Percentiles rank a stretch among this genome's conserved stretches.
Conservation (phyloP, 768 basidiomycete genomes). For the Tephrocybe sp. region DNA sequence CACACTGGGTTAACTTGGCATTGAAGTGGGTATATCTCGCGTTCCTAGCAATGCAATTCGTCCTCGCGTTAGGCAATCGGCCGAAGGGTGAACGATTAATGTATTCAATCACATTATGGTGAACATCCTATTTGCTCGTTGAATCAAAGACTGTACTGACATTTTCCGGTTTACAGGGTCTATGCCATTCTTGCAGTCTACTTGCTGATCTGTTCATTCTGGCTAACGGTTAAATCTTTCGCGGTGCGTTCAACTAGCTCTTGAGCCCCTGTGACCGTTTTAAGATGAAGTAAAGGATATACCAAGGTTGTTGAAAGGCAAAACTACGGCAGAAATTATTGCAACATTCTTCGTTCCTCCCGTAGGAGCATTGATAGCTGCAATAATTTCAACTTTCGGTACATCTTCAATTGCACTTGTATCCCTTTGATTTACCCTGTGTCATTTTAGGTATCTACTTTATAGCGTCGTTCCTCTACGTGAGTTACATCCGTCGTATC, state of each 20-base stretch:
- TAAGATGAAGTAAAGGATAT: constrained; percentile 40
- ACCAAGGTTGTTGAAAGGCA: constrained; percentile 46
- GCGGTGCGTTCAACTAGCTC: constrained; percentile 40
- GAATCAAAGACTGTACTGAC: background rate
- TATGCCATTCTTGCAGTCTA: constrained; percentile 84
- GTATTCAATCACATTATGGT: constrained; percentile 76
- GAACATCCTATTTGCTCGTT: constrained; percentile 18
- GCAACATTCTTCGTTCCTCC: constrained; percentile 68
- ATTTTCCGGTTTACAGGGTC: constrained; percentile 47
- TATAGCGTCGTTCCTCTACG: constrained; percentile 80
- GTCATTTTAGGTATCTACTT: constrained; percentile 66
- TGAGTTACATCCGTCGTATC: constrained; percentile 36
- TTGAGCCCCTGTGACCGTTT: background rate
- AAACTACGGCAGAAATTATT: constrained; percentile 50
- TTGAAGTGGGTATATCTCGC: constrained; percentile 87
- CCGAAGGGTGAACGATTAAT: constrained; percentile 84
- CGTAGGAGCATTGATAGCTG: constrained; percentile 79
- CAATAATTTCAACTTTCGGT: constrained; percentile 88
- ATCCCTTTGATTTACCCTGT: constrained; percentile 11
- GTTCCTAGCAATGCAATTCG: constrained; percentile 74
- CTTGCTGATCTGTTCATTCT: constrained; percentile 83
- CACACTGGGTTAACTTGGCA: constrained; percentile 81
- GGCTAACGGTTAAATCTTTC: constrained; percentile 80
- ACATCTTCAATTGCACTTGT: constrained; percentile 12
- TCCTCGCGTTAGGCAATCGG: constrained; percentile 67